These are phyloP conservation scores for Cruciata laevipes DNA, from an alignment of 257 asterid genomes.

Conservation along the genomic window DNA sequence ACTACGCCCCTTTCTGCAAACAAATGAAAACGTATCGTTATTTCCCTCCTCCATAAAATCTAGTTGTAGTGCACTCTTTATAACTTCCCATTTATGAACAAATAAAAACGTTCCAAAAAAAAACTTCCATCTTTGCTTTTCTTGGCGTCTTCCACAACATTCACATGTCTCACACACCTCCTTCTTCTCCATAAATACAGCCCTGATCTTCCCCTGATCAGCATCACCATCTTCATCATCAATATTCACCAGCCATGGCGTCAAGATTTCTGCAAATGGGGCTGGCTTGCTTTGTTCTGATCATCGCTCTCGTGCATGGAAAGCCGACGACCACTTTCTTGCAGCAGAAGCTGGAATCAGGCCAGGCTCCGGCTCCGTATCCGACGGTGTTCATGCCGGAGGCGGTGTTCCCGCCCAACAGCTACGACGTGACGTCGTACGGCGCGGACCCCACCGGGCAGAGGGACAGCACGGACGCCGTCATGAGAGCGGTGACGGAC, in stretches of 20 bases:
- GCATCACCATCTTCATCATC: background rate
- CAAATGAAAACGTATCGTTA: conserved; percentile 2
- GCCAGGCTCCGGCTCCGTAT: conserved; percentile 2
- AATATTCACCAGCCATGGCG: background rate
- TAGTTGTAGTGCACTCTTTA: background rate
- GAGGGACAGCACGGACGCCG: conserved; percentile 61
- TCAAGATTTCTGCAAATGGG: background rate
- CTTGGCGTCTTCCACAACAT: background rate
- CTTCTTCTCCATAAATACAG: background rate
- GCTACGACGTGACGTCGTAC: conserved; percentile 59
- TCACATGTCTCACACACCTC: background rate
- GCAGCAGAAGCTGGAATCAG: conserved; percentile 11
- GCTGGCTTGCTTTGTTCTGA: conserved; percentile 8
- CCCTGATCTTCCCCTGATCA: background rate
- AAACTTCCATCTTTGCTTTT: background rate
- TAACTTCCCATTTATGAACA: conserved; percentile 14
- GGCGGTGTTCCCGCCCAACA: conserved; percentile 14
- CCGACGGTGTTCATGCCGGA: background rate
- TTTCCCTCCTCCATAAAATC: conserved; percentile 4
- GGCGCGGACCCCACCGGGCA: conserved; percentile 89
- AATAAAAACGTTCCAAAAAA: background rate
- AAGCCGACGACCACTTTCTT: conserved; percentile 7
- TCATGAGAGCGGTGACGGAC: conserved; percentile 52
- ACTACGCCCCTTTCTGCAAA: background rate
- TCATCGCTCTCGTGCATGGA: conserved; percentile 17